Percentiles rank a stretch among this genome's conserved stretches.
Conservation (phyloP, 768 basidiomycete species). For the Pleurotus ostreatus region DNA sequence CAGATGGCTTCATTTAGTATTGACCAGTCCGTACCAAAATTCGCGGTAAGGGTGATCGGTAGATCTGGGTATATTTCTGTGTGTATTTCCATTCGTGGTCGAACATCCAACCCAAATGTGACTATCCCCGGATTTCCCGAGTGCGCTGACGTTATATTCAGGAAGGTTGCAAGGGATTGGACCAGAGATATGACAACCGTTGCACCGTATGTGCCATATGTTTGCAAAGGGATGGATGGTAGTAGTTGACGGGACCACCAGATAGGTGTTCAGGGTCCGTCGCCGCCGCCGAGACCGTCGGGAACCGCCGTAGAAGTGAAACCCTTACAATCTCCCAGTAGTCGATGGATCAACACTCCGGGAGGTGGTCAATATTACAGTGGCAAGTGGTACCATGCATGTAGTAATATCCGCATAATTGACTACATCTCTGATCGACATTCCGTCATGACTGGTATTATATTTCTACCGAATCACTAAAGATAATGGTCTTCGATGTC, state of each 20-base stretch:
- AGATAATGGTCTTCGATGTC: no score
- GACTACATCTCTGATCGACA: no score
- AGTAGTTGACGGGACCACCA: slow-evolving; percentile 6
- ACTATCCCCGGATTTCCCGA: slow-evolving; percentile 6
- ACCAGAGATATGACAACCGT: slow-evolving; percentile 4
- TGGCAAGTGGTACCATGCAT: no score
- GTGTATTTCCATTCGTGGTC: slow-evolving; percentile 6
- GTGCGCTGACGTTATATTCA: slow-evolving; percentile 4
- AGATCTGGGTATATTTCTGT: not conserved
- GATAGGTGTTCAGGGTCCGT: slow-evolving; percentile 3
- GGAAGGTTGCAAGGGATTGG: not conserved
- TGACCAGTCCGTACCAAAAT: not conserved
- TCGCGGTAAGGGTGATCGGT: slow-evolving; percentile 6
- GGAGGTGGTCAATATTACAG: no score
- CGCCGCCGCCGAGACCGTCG: slow-evolving; percentile 2
- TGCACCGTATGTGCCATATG: slow-evolving; percentile 1
- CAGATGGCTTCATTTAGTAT: slow-evolving; percentile 3
- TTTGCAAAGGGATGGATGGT: not conserved
- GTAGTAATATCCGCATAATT: no score
- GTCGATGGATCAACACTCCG: no score
- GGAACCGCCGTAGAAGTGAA: not conserved
- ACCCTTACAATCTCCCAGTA: no score
- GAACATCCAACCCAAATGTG: slow-evolving; percentile 1
- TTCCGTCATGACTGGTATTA: no score
- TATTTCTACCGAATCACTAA: no score